Conservation (phyloP, 441 rosid genomes). For the Populus hybrid region DNA sequence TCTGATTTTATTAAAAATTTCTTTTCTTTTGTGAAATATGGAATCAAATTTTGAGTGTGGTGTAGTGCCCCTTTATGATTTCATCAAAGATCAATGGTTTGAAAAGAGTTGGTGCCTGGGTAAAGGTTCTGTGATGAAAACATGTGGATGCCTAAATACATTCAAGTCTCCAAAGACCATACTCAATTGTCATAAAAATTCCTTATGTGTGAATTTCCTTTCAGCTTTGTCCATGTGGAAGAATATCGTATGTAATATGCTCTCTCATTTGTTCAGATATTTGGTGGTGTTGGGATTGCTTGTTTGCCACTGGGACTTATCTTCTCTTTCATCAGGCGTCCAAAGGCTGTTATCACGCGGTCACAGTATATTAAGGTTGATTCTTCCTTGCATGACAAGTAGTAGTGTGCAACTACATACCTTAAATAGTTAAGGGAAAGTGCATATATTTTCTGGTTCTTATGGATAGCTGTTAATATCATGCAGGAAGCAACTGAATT, state of each 20-base stretch:
- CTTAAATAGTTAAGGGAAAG: neutral
- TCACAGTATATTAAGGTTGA: constrained; percentile 93
- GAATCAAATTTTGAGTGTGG: neutral
- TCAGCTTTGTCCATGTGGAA: neutral
- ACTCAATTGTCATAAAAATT: neutral
- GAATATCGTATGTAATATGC: constrained; percentile 4
- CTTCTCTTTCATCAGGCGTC: constrained; percentile 86
- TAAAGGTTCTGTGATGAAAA: neutral
- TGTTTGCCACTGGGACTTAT: constrained; percentile 93
- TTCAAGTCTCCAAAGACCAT: neutral
- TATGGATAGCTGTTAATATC: constrained; percentile 12
- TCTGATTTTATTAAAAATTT: constrained; percentile 9
- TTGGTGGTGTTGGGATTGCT: constrained; percentile 98
- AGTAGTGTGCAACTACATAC: neutral
- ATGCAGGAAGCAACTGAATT: constrained; percentile 96
- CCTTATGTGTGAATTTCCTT: neutral
- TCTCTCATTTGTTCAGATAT: constrained; percentile 55
- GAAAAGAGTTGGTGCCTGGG: neutral
- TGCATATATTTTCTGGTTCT: constrained; percentile 6
- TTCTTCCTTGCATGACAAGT: neutral
- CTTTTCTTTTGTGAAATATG: neutral
- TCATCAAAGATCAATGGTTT: neutral
- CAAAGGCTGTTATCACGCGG: constrained; percentile 95
- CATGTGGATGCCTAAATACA: neutral
- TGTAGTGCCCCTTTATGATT: neutral